Percentiles rank a stretch among this genome's conserved stretches.
phyloP scores from a whole-genome alignment of 768 basidiomycete species.

The Suillus subluteus region DNA sequence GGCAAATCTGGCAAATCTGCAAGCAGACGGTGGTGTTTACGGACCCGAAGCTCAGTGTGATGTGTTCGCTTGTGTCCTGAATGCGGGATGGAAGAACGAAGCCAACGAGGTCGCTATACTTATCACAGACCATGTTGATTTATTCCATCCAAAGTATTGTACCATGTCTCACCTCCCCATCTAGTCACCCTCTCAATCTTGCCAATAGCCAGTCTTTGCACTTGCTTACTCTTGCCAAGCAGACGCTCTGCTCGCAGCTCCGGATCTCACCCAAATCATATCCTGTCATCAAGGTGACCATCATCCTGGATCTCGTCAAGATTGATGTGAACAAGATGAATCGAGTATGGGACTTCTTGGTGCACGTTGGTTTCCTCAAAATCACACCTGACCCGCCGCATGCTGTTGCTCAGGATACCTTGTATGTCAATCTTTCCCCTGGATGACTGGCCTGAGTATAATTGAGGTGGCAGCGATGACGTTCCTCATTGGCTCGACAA shows the following conservation, averaged over 20 bases:
- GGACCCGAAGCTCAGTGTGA: too few relatives aligned
- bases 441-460: too few relatives aligned
- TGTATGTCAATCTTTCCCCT: constrained; percentile 30
- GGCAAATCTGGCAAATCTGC: too few relatives aligned
- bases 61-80: too few relatives aligned
- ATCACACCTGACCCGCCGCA: constrained; percentile 58
- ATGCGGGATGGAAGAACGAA: too few relatives aligned
- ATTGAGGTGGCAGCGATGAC: too few relatives aligned
- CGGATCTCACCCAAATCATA: constrained; percentile 96
- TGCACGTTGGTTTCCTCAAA: constrained; percentile 80
- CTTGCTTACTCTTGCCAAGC: constrained; percentile 86
- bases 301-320: constrained; percentile 74
- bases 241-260: constrained; percentile 82
- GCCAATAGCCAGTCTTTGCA: constrained; percentile 89
- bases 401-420: constrained; percentile 36
- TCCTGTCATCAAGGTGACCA: constrained; percentile 92
- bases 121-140: too few relatives aligned
- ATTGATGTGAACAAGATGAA: constrained; percentile 94
- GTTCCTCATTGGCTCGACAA: too few relatives aligned
- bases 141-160: not conserved
- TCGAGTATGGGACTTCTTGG: constrained; percentile 91
- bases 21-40: too few relatives aligned
- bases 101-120: too few relatives aligned
- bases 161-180: constrained; percentile 6
- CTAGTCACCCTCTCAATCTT: constrained; percentile 74